Conservation (phyloP, 2,329 filamentous ascomycete genomes). For the Macroventuria anomochaeta region DNA sequence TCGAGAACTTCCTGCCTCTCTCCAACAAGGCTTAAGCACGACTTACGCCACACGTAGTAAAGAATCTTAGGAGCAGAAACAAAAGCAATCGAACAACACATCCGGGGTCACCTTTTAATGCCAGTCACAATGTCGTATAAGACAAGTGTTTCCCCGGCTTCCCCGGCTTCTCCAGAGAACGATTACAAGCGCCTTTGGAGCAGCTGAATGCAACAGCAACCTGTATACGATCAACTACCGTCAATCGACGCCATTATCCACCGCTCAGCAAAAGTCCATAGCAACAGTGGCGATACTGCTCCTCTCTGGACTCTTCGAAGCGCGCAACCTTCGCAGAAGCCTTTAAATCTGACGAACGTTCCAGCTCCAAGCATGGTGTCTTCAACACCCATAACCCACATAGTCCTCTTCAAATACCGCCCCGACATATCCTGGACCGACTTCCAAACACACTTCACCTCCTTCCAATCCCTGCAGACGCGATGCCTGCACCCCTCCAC, state of each 20-base stretch:
- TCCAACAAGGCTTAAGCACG: neutral
- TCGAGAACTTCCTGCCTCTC: neutral
- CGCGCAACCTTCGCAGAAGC: too few species aligned
- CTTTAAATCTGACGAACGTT: too few species aligned
- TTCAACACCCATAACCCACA: conserved; percentile 37
- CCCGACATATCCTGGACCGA: conserved; percentile 41
- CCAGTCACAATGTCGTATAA: neutral
- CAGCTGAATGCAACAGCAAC: conserved; percentile 5
- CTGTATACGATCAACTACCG: neutral
- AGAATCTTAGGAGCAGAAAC: neutral
- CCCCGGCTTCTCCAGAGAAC: neutral
- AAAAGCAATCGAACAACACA: neutral
- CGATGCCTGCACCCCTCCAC: conserved; percentile 35
- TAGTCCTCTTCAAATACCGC: conserved; percentile 46
- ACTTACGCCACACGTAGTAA: conserved; percentile 10
- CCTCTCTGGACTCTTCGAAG: too few species aligned
- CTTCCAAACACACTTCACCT: conserved; percentile 40
- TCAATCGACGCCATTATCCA: conserved; percentile 5
- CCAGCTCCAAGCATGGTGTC: neutral
- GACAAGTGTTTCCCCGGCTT: neutral
- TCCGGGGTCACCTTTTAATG: neutral
- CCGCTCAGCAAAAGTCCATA: too few species aligned
- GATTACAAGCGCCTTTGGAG: too few species aligned
- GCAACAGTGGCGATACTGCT: too few species aligned
- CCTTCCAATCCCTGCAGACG: conserved; percentile 36